These are phyloP conservation scores for Triticum timopheevii DNA, from an alignment of 176 grass and related monocot species.

Conservation along the genomic window DNA sequence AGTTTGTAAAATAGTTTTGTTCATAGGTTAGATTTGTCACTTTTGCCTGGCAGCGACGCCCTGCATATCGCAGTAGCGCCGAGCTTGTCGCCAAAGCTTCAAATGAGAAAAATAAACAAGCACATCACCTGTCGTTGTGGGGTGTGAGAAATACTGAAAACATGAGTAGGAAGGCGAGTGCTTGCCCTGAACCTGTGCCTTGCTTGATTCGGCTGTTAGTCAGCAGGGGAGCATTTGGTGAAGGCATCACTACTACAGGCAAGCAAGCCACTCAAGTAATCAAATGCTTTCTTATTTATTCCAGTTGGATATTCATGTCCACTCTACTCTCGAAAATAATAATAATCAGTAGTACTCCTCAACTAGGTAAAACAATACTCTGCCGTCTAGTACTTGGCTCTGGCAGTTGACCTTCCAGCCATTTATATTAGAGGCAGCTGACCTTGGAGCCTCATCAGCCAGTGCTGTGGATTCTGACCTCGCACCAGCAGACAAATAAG, in stretches of 20 bases:
- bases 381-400: background rate
- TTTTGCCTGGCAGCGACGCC: no score
- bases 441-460: constrained; percentile 18
- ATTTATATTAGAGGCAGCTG: background rate
- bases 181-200: background rate
- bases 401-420: constrained; percentile 27
- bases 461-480: background rate
- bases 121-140: no score
- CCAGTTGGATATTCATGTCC: background rate
- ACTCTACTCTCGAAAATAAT: background rate
- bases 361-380: background rate
- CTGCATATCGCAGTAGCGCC: no score
- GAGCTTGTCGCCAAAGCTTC: no score
- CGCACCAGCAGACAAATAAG: background rate
- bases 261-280: background rate
- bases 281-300: background rate
- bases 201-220: background rate
- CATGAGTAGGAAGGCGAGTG: no score
- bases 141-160: no score
- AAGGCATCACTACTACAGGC: constrained; percentile 25
- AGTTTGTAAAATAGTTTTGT: no score
- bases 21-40: no score
- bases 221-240: constrained; percentile 1
- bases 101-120: no score
- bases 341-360: background rate